Evolutionary conservation across 1,284 basidiomycete genomes (phyloP), one percentile per base, ranked within the genome.

Genomic region (Paramarasmius palmivorus): DNA sequence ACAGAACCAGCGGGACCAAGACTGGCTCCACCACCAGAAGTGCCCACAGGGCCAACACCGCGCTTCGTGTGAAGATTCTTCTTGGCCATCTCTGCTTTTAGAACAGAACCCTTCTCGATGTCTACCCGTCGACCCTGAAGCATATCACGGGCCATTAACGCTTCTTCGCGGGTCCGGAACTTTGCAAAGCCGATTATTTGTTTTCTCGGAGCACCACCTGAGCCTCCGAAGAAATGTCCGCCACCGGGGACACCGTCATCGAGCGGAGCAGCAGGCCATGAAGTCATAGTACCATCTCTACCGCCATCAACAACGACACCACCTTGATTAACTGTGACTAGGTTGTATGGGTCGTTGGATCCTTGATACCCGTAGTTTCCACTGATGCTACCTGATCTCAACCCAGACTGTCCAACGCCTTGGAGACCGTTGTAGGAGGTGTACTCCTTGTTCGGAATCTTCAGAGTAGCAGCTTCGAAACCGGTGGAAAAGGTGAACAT

Each of bases 31-130:
- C 59, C 63, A 17, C 56, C 61, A 2, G 58, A 47, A 20, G 50
- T 23, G 3, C 66, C 57, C 54, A 76, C 72, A 10, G 83, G 82
- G n/a, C 90, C 89, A 22, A 90, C 86, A 0, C 90, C 91, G 38
- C 93, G 79, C 73, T 95, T 95, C 20, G 94, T 97, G 68, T 99
- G 96, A 42, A 99, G 71, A 66, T 99, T 98, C 83, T 99, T 99
- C 84, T 99, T 99, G 36, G 96, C 96, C 93, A 99, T 98, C 74
- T 99, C 97, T 15, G 96, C 96, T 71, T 98, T 99, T 49, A 99
- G 73, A 1, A 96, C 90, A 6, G 92, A 88, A 8, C 95, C 95
- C 62, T 94, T 94, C 68, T 98, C 91, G n/a, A 91, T 84, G 66
- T 98, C 96, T 32, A 99, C 91, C 51, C 93, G 84, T 49, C 91